These are phyloP conservation scores for Fomitopsis betulina DNA, from an alignment of 1,284 basidiomycete genomes.

Conservation along the genomic window DNA sequence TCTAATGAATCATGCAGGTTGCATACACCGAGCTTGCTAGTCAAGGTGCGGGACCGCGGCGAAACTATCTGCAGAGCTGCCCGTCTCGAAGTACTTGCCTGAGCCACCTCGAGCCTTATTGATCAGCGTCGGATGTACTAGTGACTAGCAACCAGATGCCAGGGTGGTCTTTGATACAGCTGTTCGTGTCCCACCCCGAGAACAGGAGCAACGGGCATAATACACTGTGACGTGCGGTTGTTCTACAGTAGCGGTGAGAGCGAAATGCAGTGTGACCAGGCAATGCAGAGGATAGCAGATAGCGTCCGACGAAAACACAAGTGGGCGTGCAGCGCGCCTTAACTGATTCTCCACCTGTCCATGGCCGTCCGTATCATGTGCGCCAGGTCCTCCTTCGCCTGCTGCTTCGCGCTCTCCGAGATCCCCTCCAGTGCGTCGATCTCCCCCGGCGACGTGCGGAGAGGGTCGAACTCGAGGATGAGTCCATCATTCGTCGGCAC, in stretches of 20 bases:
- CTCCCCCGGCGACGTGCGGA: slow-evolving; percentile 62
- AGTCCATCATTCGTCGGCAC: slow-evolving; percentile 73
- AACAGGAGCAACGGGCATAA: not conserved
- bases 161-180: not conserved
- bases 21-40: slow-evolving; percentile 22
- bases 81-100: slow-evolving; percentile 17
- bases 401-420: slow-evolving; percentile 74
- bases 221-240: slow-evolving; percentile 3
- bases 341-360: slow-evolving; percentile 63
- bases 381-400: slow-evolving; percentile 70
- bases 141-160: not conserved
- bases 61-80: slow-evolving; percentile 37
- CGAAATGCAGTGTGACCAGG: not conserved
- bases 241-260: slow-evolving; percentile 1
- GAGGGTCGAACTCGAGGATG: slow-evolving; percentile 73
- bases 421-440: slow-evolving; percentile 73
- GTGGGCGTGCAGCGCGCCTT: not conserved
- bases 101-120: not conserved
- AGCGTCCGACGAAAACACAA: not conserved
- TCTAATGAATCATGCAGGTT: slow-evolving; percentile 13
- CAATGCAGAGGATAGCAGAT: slow-evolving; percentile 1
- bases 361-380: slow-evolving; percentile 64
- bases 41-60: slow-evolving; percentile 39
- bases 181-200: not conserved
- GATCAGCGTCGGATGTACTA: not conserved